phyloP scores from a whole-genome alignment of 805 yeast species.

The Ogataea allantospora region DNA sequence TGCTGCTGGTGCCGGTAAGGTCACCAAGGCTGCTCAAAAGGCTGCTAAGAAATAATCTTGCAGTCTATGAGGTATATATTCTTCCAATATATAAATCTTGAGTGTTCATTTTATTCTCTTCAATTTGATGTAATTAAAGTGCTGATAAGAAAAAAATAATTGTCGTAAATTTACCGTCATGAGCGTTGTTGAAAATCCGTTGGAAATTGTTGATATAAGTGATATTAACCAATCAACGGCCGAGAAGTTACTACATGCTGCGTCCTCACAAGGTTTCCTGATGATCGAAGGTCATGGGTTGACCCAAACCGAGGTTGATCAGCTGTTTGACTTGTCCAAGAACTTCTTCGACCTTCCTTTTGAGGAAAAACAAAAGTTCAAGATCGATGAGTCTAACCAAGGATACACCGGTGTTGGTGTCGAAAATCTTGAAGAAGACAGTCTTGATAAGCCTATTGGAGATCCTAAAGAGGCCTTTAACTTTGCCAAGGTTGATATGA shows the following conservation, averaged over 20 bases:
- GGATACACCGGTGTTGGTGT: conserved; percentile 40
- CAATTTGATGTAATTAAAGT: background rate
- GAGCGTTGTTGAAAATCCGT: conserved; percentile 40
- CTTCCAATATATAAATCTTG: conserved; percentile 8
- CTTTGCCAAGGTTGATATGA: conserved; percentile 53
- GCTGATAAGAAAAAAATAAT: background rate
- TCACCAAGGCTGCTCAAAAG: conserved; percentile 93
- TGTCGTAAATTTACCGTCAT: background rate
- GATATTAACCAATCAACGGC: conserved; percentile 42
- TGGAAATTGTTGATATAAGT: conserved; percentile 60
- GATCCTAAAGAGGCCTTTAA: conserved; percentile 61
- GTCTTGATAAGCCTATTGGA: conserved; percentile 37
- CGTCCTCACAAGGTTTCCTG: conserved; percentile 49
- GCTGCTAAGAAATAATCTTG: conserved; percentile 66
- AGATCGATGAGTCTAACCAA: conserved; percentile 55
- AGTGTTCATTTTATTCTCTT: conserved; percentile 8
- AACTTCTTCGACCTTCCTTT: conserved; percentile 40
- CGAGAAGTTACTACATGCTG: conserved; percentile 49
- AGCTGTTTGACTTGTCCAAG: conserved; percentile 28
- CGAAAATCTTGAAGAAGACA: conserved; percentile 40
- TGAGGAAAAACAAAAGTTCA: conserved; percentile 47
- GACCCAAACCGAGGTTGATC: conserved; percentile 40
- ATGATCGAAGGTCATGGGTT: conserved; percentile 52
- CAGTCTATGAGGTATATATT: conserved; percentile 5
- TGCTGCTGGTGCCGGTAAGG: conserved; percentile 82